phyloP scores from a whole-genome alignment of 805 yeast genomes.

The Wickerhamiella occidentalis region DNA sequence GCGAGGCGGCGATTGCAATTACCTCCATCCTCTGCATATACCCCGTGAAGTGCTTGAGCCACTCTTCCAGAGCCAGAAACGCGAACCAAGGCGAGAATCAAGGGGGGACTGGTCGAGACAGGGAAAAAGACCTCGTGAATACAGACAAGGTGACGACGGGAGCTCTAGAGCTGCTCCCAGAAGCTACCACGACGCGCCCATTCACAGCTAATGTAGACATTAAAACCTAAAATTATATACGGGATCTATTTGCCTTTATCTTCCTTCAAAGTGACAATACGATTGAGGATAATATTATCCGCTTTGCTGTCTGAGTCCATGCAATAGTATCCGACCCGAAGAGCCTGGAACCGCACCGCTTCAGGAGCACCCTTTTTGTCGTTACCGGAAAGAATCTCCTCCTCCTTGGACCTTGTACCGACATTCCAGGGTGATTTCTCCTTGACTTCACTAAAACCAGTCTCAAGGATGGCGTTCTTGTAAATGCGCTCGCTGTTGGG shows the following conservation, averaged over 20 bases:
- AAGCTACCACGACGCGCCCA: background rate
- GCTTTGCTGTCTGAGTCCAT: conserved; percentile 64
- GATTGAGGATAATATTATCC: conserved; percentile 60
- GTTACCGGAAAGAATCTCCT: conserved; percentile 52
- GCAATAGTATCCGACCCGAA: conserved; percentile 92
- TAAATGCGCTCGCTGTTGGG: conserved; percentile 61
- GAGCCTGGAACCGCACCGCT: conserved; percentile 93
- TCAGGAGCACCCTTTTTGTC: conserved; percentile 47
- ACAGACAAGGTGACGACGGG: too few species aligned
- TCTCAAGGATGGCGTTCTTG: conserved; percentile 61
- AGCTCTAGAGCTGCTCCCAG: background rate
- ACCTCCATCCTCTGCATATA: conserved; percentile 65
- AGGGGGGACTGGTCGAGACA: too few species aligned
- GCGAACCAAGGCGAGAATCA: background rate
- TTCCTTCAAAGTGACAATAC: conserved; percentile 88
- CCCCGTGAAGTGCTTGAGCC: conserved; percentile 32
- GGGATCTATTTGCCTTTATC: conserved; percentile 34
- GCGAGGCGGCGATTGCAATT: conserved; percentile 79
- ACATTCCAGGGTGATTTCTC: conserved; percentile 63
- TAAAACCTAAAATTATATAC: too few species aligned
- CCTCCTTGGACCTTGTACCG: conserved; percentile 35
- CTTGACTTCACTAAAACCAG: conserved; percentile 56
- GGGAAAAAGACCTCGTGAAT: conserved; percentile 11
- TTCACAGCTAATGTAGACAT: background rate
- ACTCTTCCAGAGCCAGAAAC: conserved; percentile 33